Conservation (phyloP, 2,329 filamentous ascomycete genomes). For the Penicillium sp. region DNA sequence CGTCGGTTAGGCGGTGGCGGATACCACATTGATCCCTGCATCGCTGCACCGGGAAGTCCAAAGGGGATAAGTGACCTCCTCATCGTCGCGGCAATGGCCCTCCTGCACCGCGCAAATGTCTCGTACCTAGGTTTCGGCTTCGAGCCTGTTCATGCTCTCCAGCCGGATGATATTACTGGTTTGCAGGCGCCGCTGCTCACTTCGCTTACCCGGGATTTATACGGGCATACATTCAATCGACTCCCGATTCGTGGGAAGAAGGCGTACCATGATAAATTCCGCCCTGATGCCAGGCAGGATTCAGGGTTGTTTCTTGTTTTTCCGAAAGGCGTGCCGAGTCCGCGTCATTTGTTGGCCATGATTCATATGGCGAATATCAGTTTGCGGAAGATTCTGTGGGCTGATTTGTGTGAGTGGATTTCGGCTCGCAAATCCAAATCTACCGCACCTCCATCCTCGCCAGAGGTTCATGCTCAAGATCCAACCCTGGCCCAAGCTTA, state of each 20-base stretch:
- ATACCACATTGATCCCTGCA: conserved; percentile 49
- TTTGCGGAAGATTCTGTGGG: conserved; percentile 30
- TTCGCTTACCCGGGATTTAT: conserved; percentile 34
- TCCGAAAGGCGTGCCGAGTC: conserved; percentile 35
- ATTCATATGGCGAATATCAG: conserved; percentile 47
- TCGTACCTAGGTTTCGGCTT: conserved; percentile 46
- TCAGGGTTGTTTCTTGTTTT: conserved; percentile 43
- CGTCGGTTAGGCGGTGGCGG: conserved; percentile 43
- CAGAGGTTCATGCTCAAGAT: background rate
- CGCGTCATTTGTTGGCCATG: conserved; percentile 38
- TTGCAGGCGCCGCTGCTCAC: conserved; percentile 31
- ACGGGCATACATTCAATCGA: conserved; percentile 37
- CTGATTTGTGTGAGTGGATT: conserved; percentile 15
- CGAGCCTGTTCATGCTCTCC: conserved; percentile 39
- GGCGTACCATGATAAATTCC: conserved; percentile 46
- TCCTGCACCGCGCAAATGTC: conserved; percentile 37
- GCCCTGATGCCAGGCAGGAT: conserved; percentile 37
- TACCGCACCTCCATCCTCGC: too few relatives aligned
- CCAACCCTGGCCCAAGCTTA: too few relatives aligned
- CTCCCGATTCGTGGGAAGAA: conserved; percentile 45
- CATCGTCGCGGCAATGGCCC: conserved; percentile 42
- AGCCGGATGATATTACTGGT: conserved; percentile 33
- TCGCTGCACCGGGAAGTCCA: conserved; percentile 38
- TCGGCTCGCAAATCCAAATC: conserved; percentile 7
- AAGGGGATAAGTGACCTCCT: conserved; percentile 46